Base-by-base conservation (phyloP, 108 stramenopile genomes). In the Skeletonema tropicum region DNA sequence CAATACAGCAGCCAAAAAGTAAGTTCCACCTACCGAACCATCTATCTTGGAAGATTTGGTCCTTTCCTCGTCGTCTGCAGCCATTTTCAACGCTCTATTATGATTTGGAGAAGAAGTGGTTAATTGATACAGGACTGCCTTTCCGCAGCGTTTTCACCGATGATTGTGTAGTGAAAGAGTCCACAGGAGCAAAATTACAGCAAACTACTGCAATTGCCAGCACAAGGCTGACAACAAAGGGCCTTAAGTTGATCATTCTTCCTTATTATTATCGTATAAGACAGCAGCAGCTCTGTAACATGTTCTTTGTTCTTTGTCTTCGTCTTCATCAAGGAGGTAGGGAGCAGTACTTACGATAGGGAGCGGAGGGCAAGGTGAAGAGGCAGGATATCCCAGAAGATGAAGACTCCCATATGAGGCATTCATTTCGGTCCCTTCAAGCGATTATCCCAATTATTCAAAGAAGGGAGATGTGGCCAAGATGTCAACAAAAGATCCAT, bases 1-100 rank as follows among this genome's bases (percentile, higher is more conserved):
- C 33, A 82, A 15, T 6, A 69, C 66, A 55, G 78, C 62, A 1
- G 39, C 70, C 55, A 77, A 32, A 6, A 85, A 33, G 39, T 70
- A 75, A 38, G 73, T 15, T 0, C 84, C 84, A 1, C 76, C 39
- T 23, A 23, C n/a, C 7, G 52, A 23, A 6, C 52, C 52, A 55
- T 55, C 52, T n/a, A 55, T 55, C 19, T 55, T 10, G 2, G 42
- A 39, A 13, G 48, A 49, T 49, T 23, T 9, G 2, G 52, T 23
- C 23, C 52, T 55, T 10, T 21, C 52, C 5, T 23, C 19, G 21
- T 55, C 7, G 17, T 23, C 15, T 45, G 14, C 42, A 45, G 15
- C n/a, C 52, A 55, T 55, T 23, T 9, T 9, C 1, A 55, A 3
- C 9, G 21, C 23, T 8, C 3, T 2, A 4, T 23, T 8, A 4